Conservation (phyloP, 208 protist genomes). For the Crithidia sp. region DNA sequence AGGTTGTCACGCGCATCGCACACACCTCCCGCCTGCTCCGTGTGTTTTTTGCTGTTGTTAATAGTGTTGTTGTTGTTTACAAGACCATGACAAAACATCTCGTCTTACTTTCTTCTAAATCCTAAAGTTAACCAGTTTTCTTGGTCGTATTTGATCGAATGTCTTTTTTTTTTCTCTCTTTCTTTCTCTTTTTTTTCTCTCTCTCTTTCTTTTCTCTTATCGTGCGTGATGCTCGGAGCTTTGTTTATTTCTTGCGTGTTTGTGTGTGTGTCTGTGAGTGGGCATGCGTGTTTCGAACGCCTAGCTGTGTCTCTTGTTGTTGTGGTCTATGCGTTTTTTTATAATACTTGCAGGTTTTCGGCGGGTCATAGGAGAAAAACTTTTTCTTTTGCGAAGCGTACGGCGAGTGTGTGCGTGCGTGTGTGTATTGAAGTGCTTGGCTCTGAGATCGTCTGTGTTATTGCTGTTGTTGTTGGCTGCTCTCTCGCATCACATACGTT, state of each 20-base stretch:
- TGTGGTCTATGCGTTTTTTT: too few relatives aligned
- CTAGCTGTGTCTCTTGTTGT: too few relatives aligned
- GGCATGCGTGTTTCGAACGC: background rate
- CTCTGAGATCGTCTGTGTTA: too few relatives aligned
- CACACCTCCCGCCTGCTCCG: background rate
- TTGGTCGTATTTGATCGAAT: background rate
- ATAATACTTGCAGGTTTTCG: too few relatives aligned
- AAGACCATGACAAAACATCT: too few relatives aligned
- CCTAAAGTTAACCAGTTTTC: background rate
- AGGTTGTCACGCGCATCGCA: conserved; percentile 1
- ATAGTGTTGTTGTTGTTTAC: background rate
- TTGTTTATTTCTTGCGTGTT: background rate
- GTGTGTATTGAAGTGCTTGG: background rate
- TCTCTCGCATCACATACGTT: too few relatives aligned
- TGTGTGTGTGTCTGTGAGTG: conserved; percentile 12
- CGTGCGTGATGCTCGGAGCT: background rate
- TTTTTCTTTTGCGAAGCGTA: too few relatives aligned
- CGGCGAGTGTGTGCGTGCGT: conserved; percentile 4
- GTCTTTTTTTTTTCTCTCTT: background rate
- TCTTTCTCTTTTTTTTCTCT: conserved; percentile 1
- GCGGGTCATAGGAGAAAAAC: too few relatives aligned
- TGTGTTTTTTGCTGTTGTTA: background rate
- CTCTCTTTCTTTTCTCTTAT: background rate
- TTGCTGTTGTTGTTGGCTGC: too few relatives aligned
- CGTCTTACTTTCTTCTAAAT: too few relatives aligned